These are phyloP conservation scores for Teunomyces lycoperdinae DNA, from an alignment of 805 yeast genomes.

Conservation along the genomic window DNA sequence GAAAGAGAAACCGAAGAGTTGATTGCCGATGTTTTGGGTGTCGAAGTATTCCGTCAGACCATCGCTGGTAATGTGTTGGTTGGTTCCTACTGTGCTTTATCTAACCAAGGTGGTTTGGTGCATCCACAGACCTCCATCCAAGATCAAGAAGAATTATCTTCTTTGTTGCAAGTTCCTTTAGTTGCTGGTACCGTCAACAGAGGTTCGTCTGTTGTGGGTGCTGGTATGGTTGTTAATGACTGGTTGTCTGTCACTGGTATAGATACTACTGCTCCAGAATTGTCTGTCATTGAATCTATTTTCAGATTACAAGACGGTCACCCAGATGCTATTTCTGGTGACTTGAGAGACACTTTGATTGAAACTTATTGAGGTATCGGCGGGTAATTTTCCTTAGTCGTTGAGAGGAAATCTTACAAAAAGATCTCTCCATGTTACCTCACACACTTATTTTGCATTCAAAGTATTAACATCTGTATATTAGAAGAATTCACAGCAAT, in stretches of 20 bases:
- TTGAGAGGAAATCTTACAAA: not conserved
- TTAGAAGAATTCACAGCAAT: conserved; percentile 2
- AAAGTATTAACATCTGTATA: conserved; percentile 2
- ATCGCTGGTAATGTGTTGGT: conserved; percentile 97
- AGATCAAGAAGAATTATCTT: conserved; percentile 96
- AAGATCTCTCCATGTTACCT: not conserved
- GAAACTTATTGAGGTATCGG: conserved; percentile 63
- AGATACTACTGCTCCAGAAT: conserved; percentile 98
- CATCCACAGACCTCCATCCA: conserved; percentile 97
- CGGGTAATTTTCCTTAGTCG: not conserved
- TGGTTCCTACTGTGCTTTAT: conserved; percentile 91
- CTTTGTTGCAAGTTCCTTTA: conserved; percentile 92
- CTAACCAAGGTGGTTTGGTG: conserved; percentile 97
- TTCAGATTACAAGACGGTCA: conserved; percentile 90
- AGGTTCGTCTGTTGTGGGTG: conserved; percentile 97
- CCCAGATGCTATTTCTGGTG: conserved; percentile 80
- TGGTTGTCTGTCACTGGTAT: conserved; percentile 96
- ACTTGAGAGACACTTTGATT: conserved; percentile 86
- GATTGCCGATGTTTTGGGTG: conserved; percentile 96
- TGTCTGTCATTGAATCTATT: conserved; percentile 93
- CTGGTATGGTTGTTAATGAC: conserved; percentile 98
- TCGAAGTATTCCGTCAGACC: conserved; percentile 98
- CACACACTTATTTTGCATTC: not conserved
- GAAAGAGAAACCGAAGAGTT: conserved; percentile 99
- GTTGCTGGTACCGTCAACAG: conserved; percentile 99